Evolutionary conservation across 345 rosid species (phyloP), one percentile per base, ranked within the genome.

Genomic region (Euphorbia pulcherrima): DNA sequence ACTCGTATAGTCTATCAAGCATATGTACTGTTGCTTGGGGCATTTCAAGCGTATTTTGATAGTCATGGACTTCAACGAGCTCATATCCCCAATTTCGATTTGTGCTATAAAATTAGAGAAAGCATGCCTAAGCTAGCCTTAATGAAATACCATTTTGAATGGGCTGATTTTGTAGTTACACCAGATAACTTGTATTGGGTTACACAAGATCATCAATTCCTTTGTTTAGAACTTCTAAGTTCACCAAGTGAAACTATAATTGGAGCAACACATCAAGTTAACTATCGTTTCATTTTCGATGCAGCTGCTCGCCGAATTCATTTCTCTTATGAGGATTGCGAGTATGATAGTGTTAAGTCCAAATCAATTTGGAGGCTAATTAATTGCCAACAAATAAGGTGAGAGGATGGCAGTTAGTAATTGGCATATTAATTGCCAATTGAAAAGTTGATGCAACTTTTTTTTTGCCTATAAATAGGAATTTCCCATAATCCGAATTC

Each of bases 91-190:
- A 1, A 10, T 12, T 16, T 57, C 1, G 61, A 57, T 0, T 2
- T 27, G 8, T 57, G 61, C 10, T 29, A 74, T 51, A 1, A 39
- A 37, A 1, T 1, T 16, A 51, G 62, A 3, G 6, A 20, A 0
- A 24, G 2, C 1, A 74, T 66, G 12, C 8, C 26, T 11, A 55
- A 56, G 7, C 62, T 20, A 0, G 64, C 65, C 1, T 1, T 58
- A 0, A 17, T 70, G 62, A 70, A 70, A n/a, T 62, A 55, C 30
- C 75, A 71, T 67, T 67, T 78, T 23, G 56, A 74, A 14, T 72
- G 60, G 5, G 67, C 70, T 18, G 39, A 60, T 0, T 63, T 57
- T 26, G 8, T 0, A 0, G 44, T 74, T 4, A 30, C 33, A 1
- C 47, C 48, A 0, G 1, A 51, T 8, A 14, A 39, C 28, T 62